Evolutionary conservation across 345 rosid genomes (phyloP), one percentile per base, ranked within the genome.

Genomic region (Salix suchowensis): DNA sequence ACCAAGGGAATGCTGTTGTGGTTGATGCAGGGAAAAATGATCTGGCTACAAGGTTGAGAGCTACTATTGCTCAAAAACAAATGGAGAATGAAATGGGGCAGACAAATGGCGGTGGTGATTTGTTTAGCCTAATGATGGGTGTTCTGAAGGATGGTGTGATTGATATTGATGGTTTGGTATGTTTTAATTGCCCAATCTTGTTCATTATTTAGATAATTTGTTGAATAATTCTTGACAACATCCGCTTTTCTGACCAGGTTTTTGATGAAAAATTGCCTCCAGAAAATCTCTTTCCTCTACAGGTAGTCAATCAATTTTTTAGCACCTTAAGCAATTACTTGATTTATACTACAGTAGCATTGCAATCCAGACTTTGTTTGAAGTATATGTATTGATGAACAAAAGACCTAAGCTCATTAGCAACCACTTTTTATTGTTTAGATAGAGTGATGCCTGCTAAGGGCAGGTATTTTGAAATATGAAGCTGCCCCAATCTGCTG

Each of bases 201-300:
- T 28, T 28, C 28, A 28, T 28, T 28, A 28, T 28, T 28, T 28
- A 28, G 28, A 28, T 28, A 28, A 28, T 28, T 28, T 28, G 28
- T 28, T 28, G 28, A 28, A 28, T 28, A 28, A 28, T 28, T 28
- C 28, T 28, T 28, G 28, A 28, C 28, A 28, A 28, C 28, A 28
- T 28, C 28, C 28, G 28, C 28, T 28, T 28, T 28, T 28, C 28
- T 97, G 87, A 79, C 94, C 97, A 93, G 98, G 98, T 79, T 75
- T 92, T 92, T 82, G 95, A 90, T 75, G 97, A 92, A 76, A 93
- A 93, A 58, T 81, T 91, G 76, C 92, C 99, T 0, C 86, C 94
- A 24, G 97, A 93, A 76, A 94, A 91, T 83, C 89, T 96, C 28
- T 93, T 91, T 76, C 98, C 98, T 30, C 79, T 92, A 76, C 99